These are phyloP conservation scores for Beauveria sp. DNA, from an alignment of 2,329 filamentous ascomycete species.

Conservation along the genomic window DNA sequence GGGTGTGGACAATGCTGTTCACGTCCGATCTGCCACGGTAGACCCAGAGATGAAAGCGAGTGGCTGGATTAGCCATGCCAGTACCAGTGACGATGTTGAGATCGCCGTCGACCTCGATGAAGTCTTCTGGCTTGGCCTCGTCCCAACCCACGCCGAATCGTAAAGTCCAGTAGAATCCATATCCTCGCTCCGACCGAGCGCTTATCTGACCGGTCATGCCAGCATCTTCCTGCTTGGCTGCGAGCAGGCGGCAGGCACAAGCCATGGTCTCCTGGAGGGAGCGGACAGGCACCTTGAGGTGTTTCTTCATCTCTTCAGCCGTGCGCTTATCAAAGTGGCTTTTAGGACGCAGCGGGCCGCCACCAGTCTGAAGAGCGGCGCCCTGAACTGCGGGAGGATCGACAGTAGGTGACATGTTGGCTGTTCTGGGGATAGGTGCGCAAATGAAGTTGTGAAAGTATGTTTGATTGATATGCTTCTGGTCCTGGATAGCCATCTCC, in stretches of 20 bases:
- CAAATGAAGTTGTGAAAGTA: background rate
- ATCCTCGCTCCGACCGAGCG: slow-evolving; percentile 4
- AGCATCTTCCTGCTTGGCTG: slow-evolving; percentile 8
- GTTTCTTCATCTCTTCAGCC: slow-evolving; percentile 8
- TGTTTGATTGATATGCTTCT: background rate
- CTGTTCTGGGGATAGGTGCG: background rate
- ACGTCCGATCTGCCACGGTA: background rate
- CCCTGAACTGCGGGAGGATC: background rate
- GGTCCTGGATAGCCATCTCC: background rate
- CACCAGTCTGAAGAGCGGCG: background rate
- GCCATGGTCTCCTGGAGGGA: slow-evolving; percentile 6
- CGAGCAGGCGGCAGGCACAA: slow-evolving; percentile 7
- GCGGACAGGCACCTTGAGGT: background rate
- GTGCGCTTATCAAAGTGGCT: slow-evolving; percentile 8
- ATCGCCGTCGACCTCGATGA: slow-evolving; percentile 10
- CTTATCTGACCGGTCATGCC: slow-evolving; percentile 5
- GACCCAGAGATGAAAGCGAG: slow-evolving; percentile 10
- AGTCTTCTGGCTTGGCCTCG: slow-evolving; percentile 7
- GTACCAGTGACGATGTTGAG: slow-evolving; percentile 1
- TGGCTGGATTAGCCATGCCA: slow-evolving; percentile 9
- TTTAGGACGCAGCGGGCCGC: slow-evolving; percentile 3
- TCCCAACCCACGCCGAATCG: slow-evolving; percentile 10
- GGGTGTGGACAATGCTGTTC: slow-evolving; percentile 7
- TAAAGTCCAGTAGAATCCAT: slow-evolving; percentile 9
- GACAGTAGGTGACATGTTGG: background rate